Percentiles rank a stretch among this genome's conserved stretches.
These are phyloP conservation scores for Wickerhamomyces bovis DNA, from an alignment of 805 yeast species.

Conservation along the genomic window DNA sequence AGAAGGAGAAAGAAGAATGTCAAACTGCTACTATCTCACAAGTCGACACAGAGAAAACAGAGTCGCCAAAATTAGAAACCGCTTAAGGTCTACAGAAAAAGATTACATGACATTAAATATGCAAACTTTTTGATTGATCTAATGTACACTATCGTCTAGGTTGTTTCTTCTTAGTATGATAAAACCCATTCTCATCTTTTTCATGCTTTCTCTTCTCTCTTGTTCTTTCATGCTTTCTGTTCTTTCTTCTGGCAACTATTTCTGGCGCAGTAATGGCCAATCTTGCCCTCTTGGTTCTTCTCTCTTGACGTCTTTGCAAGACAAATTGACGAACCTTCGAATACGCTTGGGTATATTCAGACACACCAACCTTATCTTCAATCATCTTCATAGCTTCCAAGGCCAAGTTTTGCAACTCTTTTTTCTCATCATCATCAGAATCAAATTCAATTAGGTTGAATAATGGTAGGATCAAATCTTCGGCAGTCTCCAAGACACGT, in stretches of 20 bases:
- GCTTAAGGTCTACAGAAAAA: neutral
- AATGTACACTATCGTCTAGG: neutral
- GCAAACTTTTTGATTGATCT: neutral
- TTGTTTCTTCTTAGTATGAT: constrained; percentile 53
- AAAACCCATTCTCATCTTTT: constrained; percentile 72
- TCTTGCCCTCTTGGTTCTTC: constrained; percentile 70
- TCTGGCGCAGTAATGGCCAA: constrained; percentile 77
- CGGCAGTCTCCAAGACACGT: constrained; percentile 37
- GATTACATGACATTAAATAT: neutral
- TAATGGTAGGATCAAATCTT: constrained; percentile 49
- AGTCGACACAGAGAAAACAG: constrained; percentile 1
- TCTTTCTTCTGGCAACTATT: constrained; percentile 67
- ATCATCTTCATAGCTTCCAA: constrained; percentile 63
- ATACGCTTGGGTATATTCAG: constrained; percentile 57
- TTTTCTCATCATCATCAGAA: constrained; percentile 38
- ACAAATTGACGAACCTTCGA: constrained; percentile 60
- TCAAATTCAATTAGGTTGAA: constrained; percentile 41
- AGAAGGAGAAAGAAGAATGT: neutral
- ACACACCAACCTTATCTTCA: constrained; percentile 63
- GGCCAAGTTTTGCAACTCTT: constrained; percentile 47
- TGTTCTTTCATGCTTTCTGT: constrained; percentile 67
- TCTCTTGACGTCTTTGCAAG: constrained; percentile 59
- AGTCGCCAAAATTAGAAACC: neutral
- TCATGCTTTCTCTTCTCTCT: constrained; percentile 73
- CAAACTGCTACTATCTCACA: neutral